A percentile compares a stretch with the other conserved stretches of the same genome.
Conservation (phyloP, 331 rosid species). For the Prunus yedoensis region DNA sequence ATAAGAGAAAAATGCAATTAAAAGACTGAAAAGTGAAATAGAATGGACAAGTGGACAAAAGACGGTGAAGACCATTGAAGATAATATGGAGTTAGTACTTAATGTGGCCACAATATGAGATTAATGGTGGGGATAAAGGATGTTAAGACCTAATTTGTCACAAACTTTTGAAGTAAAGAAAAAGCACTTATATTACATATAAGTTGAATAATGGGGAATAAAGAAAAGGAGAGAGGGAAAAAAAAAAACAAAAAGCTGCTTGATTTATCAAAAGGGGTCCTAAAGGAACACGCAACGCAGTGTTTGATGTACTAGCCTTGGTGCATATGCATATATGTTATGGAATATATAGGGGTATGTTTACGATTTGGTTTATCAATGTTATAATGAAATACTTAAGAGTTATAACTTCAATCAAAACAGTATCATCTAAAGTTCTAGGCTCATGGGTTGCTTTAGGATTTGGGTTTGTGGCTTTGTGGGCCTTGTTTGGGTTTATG, state of each 20-base stretch:
- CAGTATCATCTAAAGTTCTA: no score
- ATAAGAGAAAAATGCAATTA: conserved; percentile 4
- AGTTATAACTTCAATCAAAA: no score
- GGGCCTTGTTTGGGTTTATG: accelerated
- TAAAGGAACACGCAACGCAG: background rate
- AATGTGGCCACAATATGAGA: background rate
- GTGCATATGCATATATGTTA: no score
- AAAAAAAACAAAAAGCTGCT: background rate
- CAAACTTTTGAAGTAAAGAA: conserved; percentile 1
- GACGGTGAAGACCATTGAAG: background rate
- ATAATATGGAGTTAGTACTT: background rate
- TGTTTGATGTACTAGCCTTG: background rate
- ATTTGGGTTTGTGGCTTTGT: no score
- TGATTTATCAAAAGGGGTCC: background rate
- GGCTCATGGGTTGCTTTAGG: no score
- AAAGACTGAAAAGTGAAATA: background rate
- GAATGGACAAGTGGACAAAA: background rate
- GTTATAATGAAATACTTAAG: no score
- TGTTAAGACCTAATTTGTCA: background rate
- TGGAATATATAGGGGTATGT: no score
- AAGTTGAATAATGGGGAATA: conserved; percentile 2
- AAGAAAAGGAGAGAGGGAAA: background rate
- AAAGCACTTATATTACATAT: background rate
- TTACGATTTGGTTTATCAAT: no score
- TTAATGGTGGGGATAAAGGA: background rate